Evolutionary conservation across 1,284 basidiomycete genomes (phyloP).

Genomic region (Bondarzewia mesenterica): DNA sequence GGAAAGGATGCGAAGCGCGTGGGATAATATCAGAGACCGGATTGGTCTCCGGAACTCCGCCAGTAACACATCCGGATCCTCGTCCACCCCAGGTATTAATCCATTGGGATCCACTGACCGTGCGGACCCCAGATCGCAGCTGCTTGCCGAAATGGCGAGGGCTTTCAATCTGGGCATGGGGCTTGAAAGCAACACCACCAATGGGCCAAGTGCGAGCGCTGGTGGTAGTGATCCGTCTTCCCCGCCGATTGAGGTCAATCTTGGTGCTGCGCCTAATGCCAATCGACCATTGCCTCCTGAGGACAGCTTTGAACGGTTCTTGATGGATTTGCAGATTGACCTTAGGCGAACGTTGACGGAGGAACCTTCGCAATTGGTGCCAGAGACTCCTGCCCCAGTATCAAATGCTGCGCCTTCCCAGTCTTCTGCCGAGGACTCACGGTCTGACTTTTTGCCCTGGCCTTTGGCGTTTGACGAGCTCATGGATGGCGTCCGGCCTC

Average conservation of each 20-base stretch:
- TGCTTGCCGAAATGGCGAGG: slow-evolving; percentile 70
- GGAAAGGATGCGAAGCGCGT: slow-evolving; percentile 47
- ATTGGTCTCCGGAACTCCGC: slow-evolving; percentile 40
- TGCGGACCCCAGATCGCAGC: slow-evolving; percentile 47
- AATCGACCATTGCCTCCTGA: slow-evolving; percentile 37
- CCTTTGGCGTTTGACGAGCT: not conserved
- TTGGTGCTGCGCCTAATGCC: slow-evolving; percentile 8
- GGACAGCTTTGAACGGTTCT: slow-evolving; percentile 69
- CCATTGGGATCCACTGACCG: slow-evolving; percentile 7
- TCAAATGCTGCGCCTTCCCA: not conserved
- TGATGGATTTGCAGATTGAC: slow-evolving; percentile 65
- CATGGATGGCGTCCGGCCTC: not conserved
- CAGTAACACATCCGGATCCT: no score
- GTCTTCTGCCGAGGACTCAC: not conserved
- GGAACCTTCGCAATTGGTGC: slow-evolving; percentile 8
- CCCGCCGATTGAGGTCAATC: slow-evolving; percentile 8
- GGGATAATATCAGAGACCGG: slow-evolving; percentile 58
- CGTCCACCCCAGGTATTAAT: no score
- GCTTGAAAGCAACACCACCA: slow-evolving; percentile 18
- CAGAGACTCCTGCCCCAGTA: not conserved
- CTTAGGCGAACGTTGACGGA: slow-evolving; percentile 47
- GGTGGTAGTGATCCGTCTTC: not conserved
- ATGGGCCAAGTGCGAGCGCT: not conserved
- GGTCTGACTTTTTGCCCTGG: not conserved
- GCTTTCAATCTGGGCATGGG: slow-evolving; percentile 68